Evolutionary conservation across 116 monocot genomes (phyloP), one percentile per base, ranked within the genome.

Genomic region (Posidonia oceanica): DNA sequence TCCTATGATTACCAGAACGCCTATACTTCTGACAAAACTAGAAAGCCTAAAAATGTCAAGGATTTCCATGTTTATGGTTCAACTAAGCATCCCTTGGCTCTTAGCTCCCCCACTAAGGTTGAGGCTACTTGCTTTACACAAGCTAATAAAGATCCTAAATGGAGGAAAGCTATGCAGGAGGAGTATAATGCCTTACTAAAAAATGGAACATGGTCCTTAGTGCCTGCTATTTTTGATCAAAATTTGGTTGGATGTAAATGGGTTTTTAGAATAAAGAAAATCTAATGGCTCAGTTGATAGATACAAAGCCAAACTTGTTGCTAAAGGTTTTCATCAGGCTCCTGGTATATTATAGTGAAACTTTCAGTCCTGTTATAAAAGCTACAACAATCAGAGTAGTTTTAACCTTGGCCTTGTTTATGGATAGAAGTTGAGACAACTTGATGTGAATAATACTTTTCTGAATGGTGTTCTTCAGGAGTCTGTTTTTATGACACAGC

Each of bases 181-280:
- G 52, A 68, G 21, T 52, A 52, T 11, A 14, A 15, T 52, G 68
- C 68, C 8, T 3, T 68, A 1, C 1, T 68, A 3, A 15, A 48
- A 8, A 68, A 68, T 21, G 52, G 18, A 68, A 54, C 68, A 17
- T 68, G 68, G 68, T 4, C 48, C 17, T 48, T 54, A n/a, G 53
- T 68, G 13, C 53, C 68, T n/a, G 4, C 14, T 23, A 4, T 3
- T 11, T 14, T 7, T 18, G n/a, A 13, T 20, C 18, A 11, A 29
- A 68, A 53, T 29, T 7, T 68, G 10, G 21, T 68, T 21, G 52
- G 23, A 0, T 68, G 44, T 23, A 68, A 68, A 53, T 52, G 68
- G 68, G 23, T 68, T n/a, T 68, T 52, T 20, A 68, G 14, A 12
- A n/a, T 54, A 70, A 57, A 29, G 22, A 17, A 56, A 70, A 1